Evolutionary conservation across 2,329 filamentous ascomycete genomes (phyloP).

Genomic region (Colletotrichum musicola): DNA sequence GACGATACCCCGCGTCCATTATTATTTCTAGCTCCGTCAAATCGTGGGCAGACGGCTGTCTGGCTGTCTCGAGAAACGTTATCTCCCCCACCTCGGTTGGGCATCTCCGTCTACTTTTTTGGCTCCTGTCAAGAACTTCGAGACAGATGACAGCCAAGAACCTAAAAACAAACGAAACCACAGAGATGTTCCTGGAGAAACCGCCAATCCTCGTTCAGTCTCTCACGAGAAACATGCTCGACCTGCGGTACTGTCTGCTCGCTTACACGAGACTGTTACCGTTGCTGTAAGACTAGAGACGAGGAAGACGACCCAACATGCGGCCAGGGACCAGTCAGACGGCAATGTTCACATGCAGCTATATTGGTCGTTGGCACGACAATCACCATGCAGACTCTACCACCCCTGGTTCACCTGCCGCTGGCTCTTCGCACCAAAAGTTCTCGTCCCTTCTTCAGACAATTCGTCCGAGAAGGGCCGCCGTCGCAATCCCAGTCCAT

Average conservation of each 20-base stretch:
- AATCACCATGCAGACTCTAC: neutral
- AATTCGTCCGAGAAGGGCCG: conserved; percentile 10
- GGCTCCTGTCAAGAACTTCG: conserved; percentile 20
- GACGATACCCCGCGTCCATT: conserved; percentile 26
- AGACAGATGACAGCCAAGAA: conserved; percentile 13
- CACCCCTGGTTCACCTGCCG: neutral
- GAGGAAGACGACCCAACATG: conserved; percentile 4
- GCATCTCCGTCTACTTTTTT: conserved; percentile 4
- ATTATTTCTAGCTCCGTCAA: neutral
- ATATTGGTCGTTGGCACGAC: neutral
- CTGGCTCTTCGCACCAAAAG: neutral
- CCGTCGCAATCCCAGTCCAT: conserved; percentile 13
- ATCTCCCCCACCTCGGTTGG: conserved; percentile 16
- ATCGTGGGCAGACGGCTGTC: neutral
- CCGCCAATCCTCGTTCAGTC: conserved; percentile 1
- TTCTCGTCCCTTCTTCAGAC: conserved; percentile 7
- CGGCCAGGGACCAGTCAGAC: neutral
- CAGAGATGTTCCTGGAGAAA: neutral
- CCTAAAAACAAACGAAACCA: conserved; percentile 17
- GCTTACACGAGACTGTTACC: conserved; percentile 31
- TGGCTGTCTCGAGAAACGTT: conserved; percentile 20
- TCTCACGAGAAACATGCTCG: conserved; percentile 4
- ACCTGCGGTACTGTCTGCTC: conserved; percentile 5
- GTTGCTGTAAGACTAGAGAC: conserved; percentile 14
- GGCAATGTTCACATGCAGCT: conserved; percentile 12